Conservation (phyloP, 805 yeast genomes). For the Candida silvicultrix region DNA sequence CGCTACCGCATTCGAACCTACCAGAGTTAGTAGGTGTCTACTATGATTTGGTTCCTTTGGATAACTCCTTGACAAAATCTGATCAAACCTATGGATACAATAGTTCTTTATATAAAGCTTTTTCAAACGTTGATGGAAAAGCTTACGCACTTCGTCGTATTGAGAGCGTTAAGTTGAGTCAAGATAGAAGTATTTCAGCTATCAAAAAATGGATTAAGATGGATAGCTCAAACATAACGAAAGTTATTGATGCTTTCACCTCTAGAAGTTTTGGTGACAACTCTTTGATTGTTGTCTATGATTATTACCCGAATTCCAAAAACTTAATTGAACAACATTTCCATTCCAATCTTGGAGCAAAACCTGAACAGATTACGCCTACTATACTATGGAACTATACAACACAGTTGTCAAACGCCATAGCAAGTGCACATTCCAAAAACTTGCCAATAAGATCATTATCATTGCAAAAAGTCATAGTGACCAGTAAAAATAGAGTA, state of each 20-base stretch:
- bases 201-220: conserved; percentile 64
- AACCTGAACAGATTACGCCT: conserved; percentile 49
- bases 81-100: conserved; percentile 41
- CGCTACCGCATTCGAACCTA: conserved; percentile 49
- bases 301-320: conserved; percentile 72
- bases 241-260: conserved; percentile 76
- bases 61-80: conserved; percentile 35
- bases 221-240: conserved; percentile 52
- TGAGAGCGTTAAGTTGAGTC: conserved; percentile 48
- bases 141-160: conserved; percentile 72
- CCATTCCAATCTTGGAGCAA: conserved; percentile 29
- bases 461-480: conserved; percentile 62
- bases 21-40: conserved; percentile 79
- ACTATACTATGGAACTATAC: conserved; percentile 69
- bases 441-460: conserved; percentile 58
- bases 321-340: conserved; percentile 69
- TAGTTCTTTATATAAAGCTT: conserved; percentile 69
- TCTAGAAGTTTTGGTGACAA: conserved; percentile 79
- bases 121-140: conserved; percentile 71
- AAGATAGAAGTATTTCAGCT: conserved; percentile 53
- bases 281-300: conserved; percentile 73
- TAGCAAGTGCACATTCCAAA: conserved; percentile 58
- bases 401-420: conserved; percentile 67
- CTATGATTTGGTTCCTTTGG: conserved; percentile 82
- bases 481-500: conserved; percentile 66